Conservation (phyloP, 139 green algal genomes). For the Chlamydomonas sp. region DNA sequence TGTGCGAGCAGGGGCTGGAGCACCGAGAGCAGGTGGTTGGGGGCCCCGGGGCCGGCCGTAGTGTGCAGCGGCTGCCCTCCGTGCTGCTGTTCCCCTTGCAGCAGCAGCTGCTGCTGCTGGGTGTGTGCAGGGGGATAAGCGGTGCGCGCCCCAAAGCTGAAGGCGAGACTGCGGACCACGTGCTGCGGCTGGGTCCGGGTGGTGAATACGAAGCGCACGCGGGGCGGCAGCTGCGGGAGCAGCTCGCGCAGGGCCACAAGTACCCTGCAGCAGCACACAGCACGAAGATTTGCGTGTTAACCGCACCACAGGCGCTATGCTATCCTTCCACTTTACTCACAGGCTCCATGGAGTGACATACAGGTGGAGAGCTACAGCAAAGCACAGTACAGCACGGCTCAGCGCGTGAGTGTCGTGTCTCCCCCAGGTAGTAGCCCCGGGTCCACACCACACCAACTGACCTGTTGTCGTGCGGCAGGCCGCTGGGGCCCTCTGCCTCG, state of each 20-base stretch:
- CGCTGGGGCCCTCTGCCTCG: slow-evolving; percentile 13
- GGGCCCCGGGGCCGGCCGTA: not conserved
- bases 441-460: not conserved
- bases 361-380: not conserved
- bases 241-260: slow-evolving; percentile 3
- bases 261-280: not conserved
- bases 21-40: not conserved
- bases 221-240: not conserved
- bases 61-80: not conserved
- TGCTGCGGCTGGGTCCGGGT: not conserved
- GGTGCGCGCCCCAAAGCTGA: not conserved
- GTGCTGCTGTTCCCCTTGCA: no score
- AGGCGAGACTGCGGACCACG: not conserved
- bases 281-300: no score
- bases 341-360: no score
- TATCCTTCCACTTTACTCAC: no score
- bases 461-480: slow-evolving; percentile 12
- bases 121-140: no score
- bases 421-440: no score
- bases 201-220: slow-evolving; percentile 6
- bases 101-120: no score
- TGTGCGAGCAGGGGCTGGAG: not conserved
- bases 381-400: not conserved
- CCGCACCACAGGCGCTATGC: no score
- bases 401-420: no score